Evolutionary conservation across 306 rosid species (phyloP).

Genomic region (Calophaca sinica): DNA sequence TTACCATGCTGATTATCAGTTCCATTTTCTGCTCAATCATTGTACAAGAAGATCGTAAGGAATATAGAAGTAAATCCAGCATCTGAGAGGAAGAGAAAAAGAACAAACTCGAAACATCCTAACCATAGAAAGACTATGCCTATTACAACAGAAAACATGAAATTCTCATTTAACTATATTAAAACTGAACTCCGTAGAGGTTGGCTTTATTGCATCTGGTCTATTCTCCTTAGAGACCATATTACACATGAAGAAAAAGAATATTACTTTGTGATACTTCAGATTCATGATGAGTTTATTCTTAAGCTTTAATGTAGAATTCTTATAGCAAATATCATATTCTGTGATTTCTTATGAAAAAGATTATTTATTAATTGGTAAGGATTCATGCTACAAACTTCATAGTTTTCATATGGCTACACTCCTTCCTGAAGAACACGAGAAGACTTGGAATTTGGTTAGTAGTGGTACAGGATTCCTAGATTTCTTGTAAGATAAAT

Average conservation of each 20-base stretch:
- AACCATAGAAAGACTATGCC: slow-evolving; percentile 12
- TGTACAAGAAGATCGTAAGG: slow-evolving; percentile 17
- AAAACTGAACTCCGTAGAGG: background rate
- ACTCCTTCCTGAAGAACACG: background rate
- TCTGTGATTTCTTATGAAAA: background rate
- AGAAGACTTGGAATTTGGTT: background rate
- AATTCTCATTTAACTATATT: background rate
- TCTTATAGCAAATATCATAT: background rate
- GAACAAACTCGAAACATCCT: slow-evolving; percentile 25
- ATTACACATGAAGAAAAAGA: too few species aligned
- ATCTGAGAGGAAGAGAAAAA: background rate
- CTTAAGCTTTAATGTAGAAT: background rate
- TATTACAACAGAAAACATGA: slow-evolving; percentile 9
- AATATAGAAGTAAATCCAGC: slow-evolving; percentile 19
- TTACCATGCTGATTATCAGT: slow-evolving; percentile 47
- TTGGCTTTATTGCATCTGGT: too few species aligned
- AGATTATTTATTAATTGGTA: background rate
- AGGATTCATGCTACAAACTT: background rate
- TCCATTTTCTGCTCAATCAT: slow-evolving; percentile 54
- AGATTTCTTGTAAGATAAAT: background rate
- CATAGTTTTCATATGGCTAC: background rate
- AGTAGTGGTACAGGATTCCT: background rate
- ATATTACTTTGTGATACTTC: too few species aligned
- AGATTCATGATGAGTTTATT: too few species aligned
- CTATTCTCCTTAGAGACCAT: too few species aligned